phyloP scores from a whole-genome alignment of 2,329 filamentous ascomycete genomes.

The Alternaria alternata region DNA sequence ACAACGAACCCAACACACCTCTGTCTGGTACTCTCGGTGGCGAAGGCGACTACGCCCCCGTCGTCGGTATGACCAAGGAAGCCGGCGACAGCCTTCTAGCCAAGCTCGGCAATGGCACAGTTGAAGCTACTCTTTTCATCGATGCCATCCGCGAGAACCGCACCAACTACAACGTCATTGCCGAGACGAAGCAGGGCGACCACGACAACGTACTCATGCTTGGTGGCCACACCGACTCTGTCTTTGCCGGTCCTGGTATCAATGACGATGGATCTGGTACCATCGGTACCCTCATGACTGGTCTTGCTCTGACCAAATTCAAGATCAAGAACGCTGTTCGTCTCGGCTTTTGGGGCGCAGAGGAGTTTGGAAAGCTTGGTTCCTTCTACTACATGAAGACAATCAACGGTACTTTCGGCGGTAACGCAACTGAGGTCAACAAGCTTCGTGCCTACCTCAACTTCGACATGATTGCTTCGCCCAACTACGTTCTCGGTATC shows the following conservation, averaged over 20 bases:
- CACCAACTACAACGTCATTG: conserved; percentile 54
- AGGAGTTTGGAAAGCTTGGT: conserved; percentile 53
- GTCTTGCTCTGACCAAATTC: conserved; percentile 51
- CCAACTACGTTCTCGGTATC: conserved; percentile 52
- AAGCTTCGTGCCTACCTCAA: conserved; percentile 55
- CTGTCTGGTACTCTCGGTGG: conserved; percentile 73
- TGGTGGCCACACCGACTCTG: conserved; percentile 53
- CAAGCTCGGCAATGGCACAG: conserved; percentile 58
- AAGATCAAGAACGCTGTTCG: conserved; percentile 52
- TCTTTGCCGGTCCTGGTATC: conserved; percentile 54
- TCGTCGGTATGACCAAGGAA: conserved; percentile 70
- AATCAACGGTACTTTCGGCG: conserved; percentile 44
- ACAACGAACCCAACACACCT: conserved; percentile 66
- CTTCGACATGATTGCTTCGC: conserved; percentile 55
- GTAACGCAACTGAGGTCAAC: conserved; percentile 40
- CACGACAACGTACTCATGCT: conserved; percentile 52
- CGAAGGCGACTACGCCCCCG: conserved; percentile 65
- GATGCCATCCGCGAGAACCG: conserved; percentile 57
- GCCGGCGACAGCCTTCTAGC: conserved; percentile 65
- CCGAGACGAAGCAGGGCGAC: conserved; percentile 52
- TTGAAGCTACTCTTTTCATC: conserved; percentile 48
- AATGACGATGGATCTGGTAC: conserved; percentile 55
- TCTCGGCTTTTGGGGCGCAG: conserved; percentile 52
- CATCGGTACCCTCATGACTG: conserved; percentile 50
- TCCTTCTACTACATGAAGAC: conserved; percentile 50